Conservation (phyloP, 331 rosid species). For the Rhamnella rubrinervis region DNA sequence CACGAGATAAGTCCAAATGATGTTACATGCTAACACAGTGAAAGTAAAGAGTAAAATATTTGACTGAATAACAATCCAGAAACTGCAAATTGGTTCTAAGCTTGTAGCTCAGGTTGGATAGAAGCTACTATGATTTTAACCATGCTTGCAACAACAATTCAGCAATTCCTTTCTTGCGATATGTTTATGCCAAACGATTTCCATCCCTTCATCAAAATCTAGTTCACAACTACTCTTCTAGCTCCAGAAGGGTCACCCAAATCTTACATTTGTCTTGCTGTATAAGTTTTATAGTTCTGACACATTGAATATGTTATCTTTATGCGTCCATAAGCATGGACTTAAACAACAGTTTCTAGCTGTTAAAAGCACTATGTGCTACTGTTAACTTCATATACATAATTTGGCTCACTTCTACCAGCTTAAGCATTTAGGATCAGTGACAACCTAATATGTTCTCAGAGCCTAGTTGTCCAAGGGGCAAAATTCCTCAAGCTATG, state of each 20-base stretch:
- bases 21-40: neutral
- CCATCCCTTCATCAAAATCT: neutral
- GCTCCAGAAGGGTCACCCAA: neutral
- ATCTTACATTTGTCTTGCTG: neutral
- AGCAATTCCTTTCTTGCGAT: neutral
- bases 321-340: neutral
- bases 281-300: no score
- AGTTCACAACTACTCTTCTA: neutral
- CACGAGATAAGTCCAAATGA: neutral
- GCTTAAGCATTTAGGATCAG: no score
- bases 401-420: no score
- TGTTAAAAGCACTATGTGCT: neutral
- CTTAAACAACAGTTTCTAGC: neutral
- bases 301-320: neutral
- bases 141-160: neutral
- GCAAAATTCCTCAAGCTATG: neutral
- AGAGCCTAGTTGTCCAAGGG: no score
- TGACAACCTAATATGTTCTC: no score
- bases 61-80: neutral
- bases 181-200: neutral
- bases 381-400: no score
- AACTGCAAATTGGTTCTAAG: neutral
- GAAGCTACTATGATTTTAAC: neutral
- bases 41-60: neutral
- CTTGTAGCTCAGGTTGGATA: neutral